phyloP scores from a whole-genome alignment of 1,139 yeast genomes.

The Geotrichum australiense region DNA sequence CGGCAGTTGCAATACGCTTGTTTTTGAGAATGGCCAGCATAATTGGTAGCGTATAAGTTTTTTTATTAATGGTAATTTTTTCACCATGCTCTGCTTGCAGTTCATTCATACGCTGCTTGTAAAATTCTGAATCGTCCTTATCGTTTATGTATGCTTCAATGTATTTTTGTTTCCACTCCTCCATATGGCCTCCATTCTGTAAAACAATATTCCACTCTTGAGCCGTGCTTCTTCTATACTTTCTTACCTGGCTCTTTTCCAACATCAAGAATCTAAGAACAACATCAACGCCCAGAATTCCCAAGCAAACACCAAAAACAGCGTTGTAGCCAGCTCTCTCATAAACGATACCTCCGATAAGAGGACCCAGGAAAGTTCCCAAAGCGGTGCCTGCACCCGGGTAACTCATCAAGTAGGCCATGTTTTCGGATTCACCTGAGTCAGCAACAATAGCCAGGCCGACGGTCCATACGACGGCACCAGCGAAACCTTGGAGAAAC shows the following conservation, averaged over 20 bases:
- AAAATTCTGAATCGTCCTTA: constrained; percentile 3
- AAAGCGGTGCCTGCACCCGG: constrained; percentile 32
- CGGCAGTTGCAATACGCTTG: constrained; percentile 25
- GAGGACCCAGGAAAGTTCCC: constrained; percentile 33
- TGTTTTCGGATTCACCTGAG: constrained; percentile 24
- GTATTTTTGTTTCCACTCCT: constrained; percentile 5
- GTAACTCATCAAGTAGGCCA: constrained; percentile 30
- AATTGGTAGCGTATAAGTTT: constrained; percentile 21
- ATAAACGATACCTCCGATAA: constrained; percentile 35
- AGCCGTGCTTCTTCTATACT: constrained; percentile 11
- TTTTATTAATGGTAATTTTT: constrained; percentile 7
- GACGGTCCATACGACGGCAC: constrained; percentile 37
- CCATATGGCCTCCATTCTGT: neutral
- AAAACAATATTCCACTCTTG: constrained; percentile 8
- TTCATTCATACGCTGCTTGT: constrained; percentile 3
- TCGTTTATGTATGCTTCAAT: constrained; percentile 5
- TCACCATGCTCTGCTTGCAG: constrained; percentile 11
- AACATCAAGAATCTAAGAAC: constrained; percentile 32
- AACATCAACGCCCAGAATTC: constrained; percentile 30
- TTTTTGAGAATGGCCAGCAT: constrained; percentile 22
- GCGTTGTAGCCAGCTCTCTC: constrained; percentile 33
- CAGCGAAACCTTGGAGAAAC: constrained; percentile 33
- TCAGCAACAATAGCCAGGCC: constrained; percentile 36
- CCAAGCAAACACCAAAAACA: constrained; percentile 33
- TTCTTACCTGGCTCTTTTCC: constrained; percentile 21